These are phyloP conservation scores for Diatrype stigma DNA, from an alignment of 2,329 filamentous ascomycete genomes.

Conservation along the genomic window DNA sequence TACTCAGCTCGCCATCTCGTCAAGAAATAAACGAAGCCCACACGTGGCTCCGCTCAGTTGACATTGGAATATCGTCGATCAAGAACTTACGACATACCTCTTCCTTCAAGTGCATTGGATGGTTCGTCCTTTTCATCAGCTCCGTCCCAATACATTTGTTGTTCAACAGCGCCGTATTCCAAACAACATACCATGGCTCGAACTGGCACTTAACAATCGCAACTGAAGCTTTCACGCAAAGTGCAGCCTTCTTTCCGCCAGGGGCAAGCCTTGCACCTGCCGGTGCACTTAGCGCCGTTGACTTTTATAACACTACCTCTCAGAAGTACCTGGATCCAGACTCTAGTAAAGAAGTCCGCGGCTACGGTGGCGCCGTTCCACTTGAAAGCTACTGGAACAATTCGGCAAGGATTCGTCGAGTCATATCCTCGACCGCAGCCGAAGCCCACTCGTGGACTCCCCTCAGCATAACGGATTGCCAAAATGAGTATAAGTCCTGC, in stretches of 20 bases:
- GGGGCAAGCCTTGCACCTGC: neutral
- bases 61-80: conserved; percentile 37
- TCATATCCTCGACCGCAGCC: neutral
- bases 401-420: neutral
- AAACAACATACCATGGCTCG: neutral
- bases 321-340: too few relatives aligned
- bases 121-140: conserved; percentile 3
- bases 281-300: neutral
- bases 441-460: neutral
- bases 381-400: neutral
- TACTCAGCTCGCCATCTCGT: conserved; percentile 10
- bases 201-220: conserved; percentile 6
- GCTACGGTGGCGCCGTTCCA: too few relatives aligned
- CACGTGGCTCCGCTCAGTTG: conserved; percentile 31
- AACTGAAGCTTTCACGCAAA: conserved; percentile 3
- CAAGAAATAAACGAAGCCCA: conserved; percentile 35
- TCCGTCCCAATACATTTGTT: conserved; percentile 8
- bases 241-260: conserved; percentile 1
- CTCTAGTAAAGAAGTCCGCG: neutral
- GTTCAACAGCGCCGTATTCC: conserved; percentile 6
- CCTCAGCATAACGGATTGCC: conserved; percentile 1
- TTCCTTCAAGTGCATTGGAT: conserved; percentile 1
- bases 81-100: conserved; percentile 25
- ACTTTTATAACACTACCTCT: neutral
- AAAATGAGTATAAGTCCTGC: neutral